These are phyloP conservation scores for Dactylellina cionopaga DNA, from an alignment of 2,329 filamentous ascomycete species.

Conservation along the genomic window DNA sequence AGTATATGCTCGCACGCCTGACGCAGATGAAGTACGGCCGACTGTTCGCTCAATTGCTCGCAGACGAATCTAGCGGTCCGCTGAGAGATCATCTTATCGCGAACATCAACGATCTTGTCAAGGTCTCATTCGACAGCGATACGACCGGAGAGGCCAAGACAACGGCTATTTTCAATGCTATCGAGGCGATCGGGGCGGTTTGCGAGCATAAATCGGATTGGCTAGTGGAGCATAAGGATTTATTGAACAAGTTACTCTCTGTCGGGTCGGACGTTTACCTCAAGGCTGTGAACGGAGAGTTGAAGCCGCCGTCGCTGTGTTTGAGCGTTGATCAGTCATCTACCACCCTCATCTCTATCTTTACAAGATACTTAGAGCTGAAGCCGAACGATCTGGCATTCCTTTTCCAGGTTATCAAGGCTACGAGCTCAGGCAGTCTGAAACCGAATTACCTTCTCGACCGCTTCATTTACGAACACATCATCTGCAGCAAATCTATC, in stretches of 20 bases:
- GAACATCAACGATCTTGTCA: constrained; percentile 77
- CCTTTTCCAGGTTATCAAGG: constrained; percentile 80
- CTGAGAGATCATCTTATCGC: constrained; percentile 78
- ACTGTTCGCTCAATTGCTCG: constrained; percentile 87
- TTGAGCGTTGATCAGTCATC: constrained; percentile 88
- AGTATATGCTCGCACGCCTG: constrained; percentile 79
- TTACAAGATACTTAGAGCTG: constrained; percentile 80
- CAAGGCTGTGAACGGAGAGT: constrained; percentile 74
- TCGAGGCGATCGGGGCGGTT: constrained; percentile 84
- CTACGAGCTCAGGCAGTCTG: constrained; percentile 83
- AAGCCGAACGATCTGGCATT: constrained; percentile 81
- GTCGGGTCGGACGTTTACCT: constrained; percentile 82
- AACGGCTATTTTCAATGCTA: constrained; percentile 81
- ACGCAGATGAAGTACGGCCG: constrained; percentile 88
- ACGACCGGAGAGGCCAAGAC: constrained; percentile 73
- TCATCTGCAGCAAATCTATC: constrained; percentile 84
- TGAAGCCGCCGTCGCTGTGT: constrained; percentile 71
- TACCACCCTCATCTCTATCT: constrained; percentile 85
- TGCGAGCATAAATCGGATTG: constrained; percentile 74
- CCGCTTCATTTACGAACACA: constrained; percentile 82
- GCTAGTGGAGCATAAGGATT: constrained; percentile 68
- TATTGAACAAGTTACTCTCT: constrained; percentile 72
- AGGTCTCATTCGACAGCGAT: constrained; percentile 70
- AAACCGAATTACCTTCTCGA: constrained; percentile 79
- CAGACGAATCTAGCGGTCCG: constrained; percentile 74